These are phyloP conservation scores for Vishniacozyma victoriae DNA, from an alignment of 768 basidiomycete species.

Conservation along the genomic window DNA sequence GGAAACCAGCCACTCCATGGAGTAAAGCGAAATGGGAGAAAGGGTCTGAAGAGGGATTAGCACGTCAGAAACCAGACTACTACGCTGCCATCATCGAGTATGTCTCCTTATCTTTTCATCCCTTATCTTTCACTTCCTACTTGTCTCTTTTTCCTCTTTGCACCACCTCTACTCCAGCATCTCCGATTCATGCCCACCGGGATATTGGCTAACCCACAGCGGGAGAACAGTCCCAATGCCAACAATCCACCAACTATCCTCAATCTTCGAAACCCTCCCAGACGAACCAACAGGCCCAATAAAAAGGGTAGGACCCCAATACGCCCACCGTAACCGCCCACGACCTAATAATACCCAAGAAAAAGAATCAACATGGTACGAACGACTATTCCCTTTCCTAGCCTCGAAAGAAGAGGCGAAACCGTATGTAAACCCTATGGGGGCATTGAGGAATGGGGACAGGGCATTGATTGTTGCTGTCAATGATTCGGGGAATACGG, in stretches of 20 bases:
- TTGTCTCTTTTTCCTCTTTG: background rate
- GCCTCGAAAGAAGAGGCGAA: background rate
- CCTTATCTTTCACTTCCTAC: background rate
- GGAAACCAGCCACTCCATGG: conserved; percentile 80
- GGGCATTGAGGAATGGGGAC: conserved; percentile 73
- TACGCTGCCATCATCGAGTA: conserved; percentile 80
- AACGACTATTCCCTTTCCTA: too few relatives aligned
- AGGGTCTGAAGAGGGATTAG: conserved; percentile 58
- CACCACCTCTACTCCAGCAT: background rate
- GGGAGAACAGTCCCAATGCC: conserved; percentile 79
- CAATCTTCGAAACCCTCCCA: conserved; percentile 66
- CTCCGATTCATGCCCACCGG: background rate
- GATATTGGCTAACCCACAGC: conserved; percentile 50
- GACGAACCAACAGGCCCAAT: conserved; percentile 51
- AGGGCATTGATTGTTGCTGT: conserved; percentile 78
- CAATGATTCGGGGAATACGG: conserved; percentile 78
- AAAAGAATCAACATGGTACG: background rate
- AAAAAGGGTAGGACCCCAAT: conserved; percentile 25
- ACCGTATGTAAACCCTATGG: conserved; percentile 60
- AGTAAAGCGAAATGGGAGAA: conserved; percentile 40
- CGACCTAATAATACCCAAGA: background rate
- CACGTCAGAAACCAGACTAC: conserved; percentile 76
- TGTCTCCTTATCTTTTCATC: conserved; percentile 33
- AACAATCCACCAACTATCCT: conserved; percentile 66
- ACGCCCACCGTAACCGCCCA: conserved; percentile 8